Evolutionary conservation across 1,139 yeast species (phyloP).

Genomic region (Pichia sp.): DNA sequence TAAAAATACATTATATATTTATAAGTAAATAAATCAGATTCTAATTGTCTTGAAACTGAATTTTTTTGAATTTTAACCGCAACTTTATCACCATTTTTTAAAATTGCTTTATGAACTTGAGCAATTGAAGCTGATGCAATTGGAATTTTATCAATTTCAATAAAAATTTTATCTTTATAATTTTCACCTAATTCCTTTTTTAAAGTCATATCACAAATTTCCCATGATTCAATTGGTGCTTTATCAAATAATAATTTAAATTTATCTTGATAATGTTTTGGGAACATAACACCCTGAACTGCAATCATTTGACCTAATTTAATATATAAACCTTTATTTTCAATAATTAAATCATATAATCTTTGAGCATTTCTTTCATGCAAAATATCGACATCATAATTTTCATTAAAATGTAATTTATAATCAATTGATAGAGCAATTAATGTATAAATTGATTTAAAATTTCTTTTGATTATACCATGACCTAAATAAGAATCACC

Average conservation of each 20-base stretch:
- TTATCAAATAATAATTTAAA: conserved; percentile 57
- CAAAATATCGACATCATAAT: conserved; percentile 42
- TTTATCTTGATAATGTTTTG: conserved; percentile 50
- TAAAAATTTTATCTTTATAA: conserved; percentile 42
- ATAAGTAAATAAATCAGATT: conserved; percentile 56
- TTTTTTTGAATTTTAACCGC: conserved; percentile 69
- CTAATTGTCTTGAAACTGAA: conserved; percentile 50
- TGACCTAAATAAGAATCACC: conserved; percentile 41
- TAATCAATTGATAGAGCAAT: conserved; percentile 55
- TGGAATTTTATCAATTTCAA: conserved; percentile 44
- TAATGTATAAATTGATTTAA: conserved; percentile 44
- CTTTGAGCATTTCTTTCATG: conserved; percentile 58
- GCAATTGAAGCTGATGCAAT: conserved; percentile 72
- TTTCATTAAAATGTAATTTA: conserved; percentile 40
- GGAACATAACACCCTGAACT: conserved; percentile 62
- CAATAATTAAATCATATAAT: conserved; percentile 44
- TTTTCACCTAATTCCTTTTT: conserved; percentile 40
- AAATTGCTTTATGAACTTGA: conserved; percentile 57
- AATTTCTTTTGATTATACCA: conserved; percentile 46
- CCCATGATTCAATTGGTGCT: conserved; percentile 68
- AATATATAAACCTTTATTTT: conserved; percentile 67
- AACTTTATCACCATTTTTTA: conserved; percentile 47
- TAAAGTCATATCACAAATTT: conserved; percentile 41
- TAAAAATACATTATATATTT: conserved; percentile 46
- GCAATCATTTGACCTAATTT: conserved; percentile 75